Conservation (phyloP, 2,329 filamentous ascomycete genomes). For the Hypoxylon sp. region DNA sequence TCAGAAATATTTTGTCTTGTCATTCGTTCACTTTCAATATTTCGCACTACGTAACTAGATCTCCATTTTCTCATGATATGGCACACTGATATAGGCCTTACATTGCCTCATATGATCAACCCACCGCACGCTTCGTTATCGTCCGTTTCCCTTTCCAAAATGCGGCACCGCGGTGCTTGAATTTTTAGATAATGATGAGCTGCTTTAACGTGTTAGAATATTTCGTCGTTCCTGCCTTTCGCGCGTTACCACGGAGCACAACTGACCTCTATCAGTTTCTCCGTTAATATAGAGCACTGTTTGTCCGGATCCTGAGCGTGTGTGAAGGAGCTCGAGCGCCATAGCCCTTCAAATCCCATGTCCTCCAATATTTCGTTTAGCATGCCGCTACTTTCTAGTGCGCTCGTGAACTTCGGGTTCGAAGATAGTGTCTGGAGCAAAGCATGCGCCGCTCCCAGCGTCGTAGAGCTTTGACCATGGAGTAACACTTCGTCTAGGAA, state of each 20-base stretch:
- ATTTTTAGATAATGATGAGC: slow-evolving; percentile 43
- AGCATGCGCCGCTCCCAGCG: slow-evolving; percentile 71
- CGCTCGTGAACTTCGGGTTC: slow-evolving; percentile 64
- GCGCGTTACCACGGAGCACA: neutral
- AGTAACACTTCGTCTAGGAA: slow-evolving; percentile 72
- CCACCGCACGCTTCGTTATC: neutral
- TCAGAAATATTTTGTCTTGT: slow-evolving; percentile 2
- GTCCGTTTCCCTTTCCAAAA: neutral
- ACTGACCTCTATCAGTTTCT: slow-evolving; percentile 72
- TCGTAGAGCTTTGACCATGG: slow-evolving; percentile 72
- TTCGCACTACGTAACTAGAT: slow-evolving; percentile 19
- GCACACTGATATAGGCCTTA: neutral
- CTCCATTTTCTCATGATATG: slow-evolving; percentile 11
- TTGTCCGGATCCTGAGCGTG: slow-evolving; percentile 64
- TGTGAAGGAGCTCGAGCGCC: slow-evolving; percentile 68
- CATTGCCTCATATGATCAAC: neutral
- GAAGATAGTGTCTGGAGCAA: slow-evolving; percentile 71
- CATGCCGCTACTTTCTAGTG: slow-evolving; percentile 61
- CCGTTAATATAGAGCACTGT: slow-evolving; percentile 67
- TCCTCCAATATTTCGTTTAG: slow-evolving; percentile 68
- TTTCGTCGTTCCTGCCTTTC: neutral
- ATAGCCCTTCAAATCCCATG: slow-evolving; percentile 74
- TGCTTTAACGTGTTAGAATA: slow-evolving; percentile 28
- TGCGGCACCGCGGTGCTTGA: neutral
- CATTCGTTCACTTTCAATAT: slow-evolving; percentile 15